phyloP scores from a whole-genome alignment of 768 basidiomycete species.

The Termitomyces sp. region DNA sequence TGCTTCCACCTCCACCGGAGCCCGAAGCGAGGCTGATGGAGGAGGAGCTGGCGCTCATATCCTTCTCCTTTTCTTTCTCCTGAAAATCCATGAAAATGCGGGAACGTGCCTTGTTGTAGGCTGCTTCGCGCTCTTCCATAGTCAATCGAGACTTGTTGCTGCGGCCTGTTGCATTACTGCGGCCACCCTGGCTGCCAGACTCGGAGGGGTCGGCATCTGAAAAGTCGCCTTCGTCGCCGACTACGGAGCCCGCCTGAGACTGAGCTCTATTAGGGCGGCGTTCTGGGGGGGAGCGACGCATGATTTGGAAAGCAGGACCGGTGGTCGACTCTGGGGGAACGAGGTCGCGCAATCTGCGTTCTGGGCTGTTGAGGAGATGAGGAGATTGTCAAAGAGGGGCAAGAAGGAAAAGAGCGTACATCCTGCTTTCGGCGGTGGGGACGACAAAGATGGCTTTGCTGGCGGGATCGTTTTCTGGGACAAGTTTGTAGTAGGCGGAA shows the following conservation, averaged over 20 bases:
- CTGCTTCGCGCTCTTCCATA: constrained; percentile 82
- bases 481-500: constrained; percentile 75
- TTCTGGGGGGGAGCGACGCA: constrained; percentile 63
- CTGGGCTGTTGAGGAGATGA: constrained; percentile 47
- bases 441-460: constrained; percentile 63
- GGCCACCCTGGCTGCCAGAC: constrained; percentile 69
- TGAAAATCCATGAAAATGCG: constrained; percentile 85
- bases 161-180: constrained; percentile 59
- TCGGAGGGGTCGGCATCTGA: constrained; percentile 82
- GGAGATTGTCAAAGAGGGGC: constrained; percentile 8
- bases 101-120: constrained; percentile 83
- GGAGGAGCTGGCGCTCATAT: constrained; percentile 75
- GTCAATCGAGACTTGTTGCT: constrained; percentile 72
- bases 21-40: constrained; percentile 68
- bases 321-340: constrained; percentile 69
- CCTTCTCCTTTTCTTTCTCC: constrained; percentile 69
- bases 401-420: constrained; percentile 48
- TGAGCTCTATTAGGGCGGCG: constrained; percentile 48
- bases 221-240: constrained; percentile 71
- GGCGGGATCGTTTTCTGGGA: constrained; percentile 61
- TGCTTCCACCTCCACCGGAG: constrained; percentile 51
- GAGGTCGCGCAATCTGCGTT: constrained; percentile 67
- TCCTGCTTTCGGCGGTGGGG: constrained; percentile 61
- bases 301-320: constrained; percentile 85
- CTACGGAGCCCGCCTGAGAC: constrained; percentile 71